phyloP scores from a whole-genome alignment of 805 yeast genomes.

The Pichia phayaonensis region DNA sequence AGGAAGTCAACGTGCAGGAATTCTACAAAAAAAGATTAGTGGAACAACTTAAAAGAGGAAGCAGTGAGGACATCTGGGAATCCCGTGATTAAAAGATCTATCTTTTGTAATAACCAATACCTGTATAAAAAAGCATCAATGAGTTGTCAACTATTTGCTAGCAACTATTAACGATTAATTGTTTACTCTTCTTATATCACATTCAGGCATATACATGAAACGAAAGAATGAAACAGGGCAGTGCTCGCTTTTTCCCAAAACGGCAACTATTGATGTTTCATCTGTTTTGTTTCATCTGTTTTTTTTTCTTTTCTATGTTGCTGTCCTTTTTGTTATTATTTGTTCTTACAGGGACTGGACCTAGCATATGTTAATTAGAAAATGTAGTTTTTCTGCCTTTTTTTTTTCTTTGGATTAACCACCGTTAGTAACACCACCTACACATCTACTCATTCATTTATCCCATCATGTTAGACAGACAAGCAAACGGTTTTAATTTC shows the following conservation, averaged over 20 bases:
- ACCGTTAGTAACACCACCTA: neutral
- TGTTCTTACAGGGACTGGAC: neutral
- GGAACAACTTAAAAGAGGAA: constrained; percentile 57
- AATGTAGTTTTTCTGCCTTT: too few relatives aligned
- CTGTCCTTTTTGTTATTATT: neutral
- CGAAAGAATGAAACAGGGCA: neutral
- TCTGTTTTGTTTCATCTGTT: neutral
- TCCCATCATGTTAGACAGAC: neutral
- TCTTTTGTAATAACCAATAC: neutral
- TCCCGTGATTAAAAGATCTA: constrained; percentile 14
- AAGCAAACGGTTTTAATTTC: neutral
- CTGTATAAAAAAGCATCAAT: neutral
- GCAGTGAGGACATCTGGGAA: constrained; percentile 84
- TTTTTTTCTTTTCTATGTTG: neutral
- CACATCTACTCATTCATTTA: neutral
- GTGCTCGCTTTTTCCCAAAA: neutral
- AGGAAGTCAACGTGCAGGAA: constrained; percentile 47
- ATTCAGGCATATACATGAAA: neutral
- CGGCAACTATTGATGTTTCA: neutral
- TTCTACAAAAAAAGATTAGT: constrained; percentile 61
- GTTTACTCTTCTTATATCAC: too few relatives aligned
- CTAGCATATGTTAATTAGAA: neutral
- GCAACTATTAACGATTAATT: too few relatives aligned
- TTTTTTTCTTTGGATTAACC: neutral
- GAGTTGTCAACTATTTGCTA: too few relatives aligned